Base-by-base conservation (phyloP, 2,329 filamentous ascomycete species). In the Colletotrichum melonis region DNA sequence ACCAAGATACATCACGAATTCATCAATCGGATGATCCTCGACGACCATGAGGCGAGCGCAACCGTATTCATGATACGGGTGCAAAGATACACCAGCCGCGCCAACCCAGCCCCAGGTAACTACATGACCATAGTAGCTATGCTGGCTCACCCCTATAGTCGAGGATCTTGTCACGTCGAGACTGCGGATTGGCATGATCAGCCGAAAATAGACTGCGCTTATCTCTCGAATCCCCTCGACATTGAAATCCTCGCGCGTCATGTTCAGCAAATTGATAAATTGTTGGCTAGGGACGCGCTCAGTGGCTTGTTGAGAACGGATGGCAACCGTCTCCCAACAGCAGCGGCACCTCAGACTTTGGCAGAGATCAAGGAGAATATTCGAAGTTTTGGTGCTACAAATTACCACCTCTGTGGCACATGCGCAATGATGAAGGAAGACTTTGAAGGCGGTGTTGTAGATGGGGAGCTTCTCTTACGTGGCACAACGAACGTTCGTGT, bases 401-500 rank as follows among this genome's bases (percentile, higher is more conserved):
- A 52, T 16, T 52, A 63, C 30, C 60, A 63, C 60, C 42, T 28
- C 5, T 63, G 60, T 32, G 63, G 73, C 19, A 69, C 69, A 19
- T 72, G 69, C 28, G n/a, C 73, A 12, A 75, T 75, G 73, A 73
- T 70, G 73, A 8, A 49, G 14, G 54, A 54, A 9, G 66, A 69
- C 3, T 49, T 75, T 8, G 64, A 66, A 16, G 35, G 14, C 14
- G 73, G 69, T 22, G 75, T 76, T 35, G 75, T 76, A 8, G 63
- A 76, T 46, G 32, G 57, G 6, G 28, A 74, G 14, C 66, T 76
- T 4, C 49, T 57, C 7, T 73, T 76, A 6, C 65, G 75, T 9
- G 75, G 73, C 7, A 64, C 46, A 8, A 64, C 46, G 54, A 76
- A 76, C 32, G 63, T 76, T 30, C 72, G 73, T n/a, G 64, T 75